Base-by-base conservation (phyloP, 129 eudicot species). In the Lonicera japonica region DNA sequence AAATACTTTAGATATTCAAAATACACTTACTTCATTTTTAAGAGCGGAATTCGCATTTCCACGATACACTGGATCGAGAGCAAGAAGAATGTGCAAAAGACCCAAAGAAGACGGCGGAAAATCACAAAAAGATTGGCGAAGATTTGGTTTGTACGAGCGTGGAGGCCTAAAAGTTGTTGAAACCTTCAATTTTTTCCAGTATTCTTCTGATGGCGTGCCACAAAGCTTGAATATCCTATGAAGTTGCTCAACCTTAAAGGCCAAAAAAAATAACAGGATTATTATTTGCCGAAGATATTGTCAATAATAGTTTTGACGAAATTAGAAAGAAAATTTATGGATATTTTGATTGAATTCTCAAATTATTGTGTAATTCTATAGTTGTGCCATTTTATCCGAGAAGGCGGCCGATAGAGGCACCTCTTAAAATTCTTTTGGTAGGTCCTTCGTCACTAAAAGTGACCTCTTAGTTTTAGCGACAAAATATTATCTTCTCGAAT, bases 221-320 rank as follows among this genome's bases (percentile, higher is more conserved):
- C 95, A 87, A 10, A 87, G 87, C 77, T 78, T 83, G 65, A 87
- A 83, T 15, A 87, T 87, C 74, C 64, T 75, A 66, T 87, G 95
- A 52, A 83, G 76, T 62, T 87, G 95, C 69, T 87, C 95, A 19
- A 80, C 85, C 95, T 86, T 48, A 5, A 21, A 22, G 55, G 19
- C 22, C 19, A 13, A 39, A 21, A 13, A 20, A 4, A 21, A 45
- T 38, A 61, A 2, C 5, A n/a, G 14, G 21, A 6, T 58, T 21
- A n/a, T 23, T 25, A 21, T 21, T 12, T 2, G 39, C 5, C 19
- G 61, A 51, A 16, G 16, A 1, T 25, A 2, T 17, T 56, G 14
- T 34, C 13, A 21, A 40, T 25, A n/a, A n/a, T n/a, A n/a, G n/a
- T n/a, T n/a, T n/a, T n/a, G n/a, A n/a, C n/a, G n/a, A n/a, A n/a